Evolutionary conservation across 139 green algal species (phyloP).

Genomic region (Chlorella sp.): DNA sequence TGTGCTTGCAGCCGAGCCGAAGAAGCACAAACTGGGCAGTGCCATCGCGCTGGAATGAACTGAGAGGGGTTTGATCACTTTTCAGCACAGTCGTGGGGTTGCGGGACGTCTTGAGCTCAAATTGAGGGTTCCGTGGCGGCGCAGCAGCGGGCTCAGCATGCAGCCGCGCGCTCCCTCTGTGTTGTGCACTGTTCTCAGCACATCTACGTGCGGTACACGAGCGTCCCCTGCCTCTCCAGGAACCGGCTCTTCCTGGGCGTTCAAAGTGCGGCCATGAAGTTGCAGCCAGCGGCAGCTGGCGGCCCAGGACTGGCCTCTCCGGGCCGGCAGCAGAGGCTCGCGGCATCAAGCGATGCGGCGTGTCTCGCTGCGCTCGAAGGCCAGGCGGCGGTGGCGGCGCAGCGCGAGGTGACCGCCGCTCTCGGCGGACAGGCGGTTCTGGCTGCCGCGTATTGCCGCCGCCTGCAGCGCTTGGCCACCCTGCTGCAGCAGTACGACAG

Average conservation of each 20-base stretch:
- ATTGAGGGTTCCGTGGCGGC: not conserved
- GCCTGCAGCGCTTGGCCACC: constrained; percentile 2
- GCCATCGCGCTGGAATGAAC: not conserved
- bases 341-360: too few species aligned
- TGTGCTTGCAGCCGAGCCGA: not conserved
- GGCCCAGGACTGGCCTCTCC: too few species aligned
- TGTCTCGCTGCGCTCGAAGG: not conserved
- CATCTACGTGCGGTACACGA: too few species aligned
- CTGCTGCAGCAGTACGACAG: constrained; percentile 17
- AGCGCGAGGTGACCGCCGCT: not conserved
- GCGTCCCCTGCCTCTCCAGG: not conserved
- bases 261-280: not conserved
- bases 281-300: not conserved
- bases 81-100: too few species aligned
- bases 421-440: not conserved
- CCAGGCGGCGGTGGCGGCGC: not conserved
- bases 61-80: too few species aligned
- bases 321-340: too few species aligned
- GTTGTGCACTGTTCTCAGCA: not conserved
- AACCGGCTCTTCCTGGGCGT: not conserved
- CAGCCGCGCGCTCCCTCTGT: not conserved
- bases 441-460: not conserved
- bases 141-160: not conserved
- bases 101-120: too few species aligned
- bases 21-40: not conserved